These are phyloP conservation scores for Xylaria sp. DNA, from an alignment of 2,329 filamentous ascomycete genomes.

Conservation along the genomic window DNA sequence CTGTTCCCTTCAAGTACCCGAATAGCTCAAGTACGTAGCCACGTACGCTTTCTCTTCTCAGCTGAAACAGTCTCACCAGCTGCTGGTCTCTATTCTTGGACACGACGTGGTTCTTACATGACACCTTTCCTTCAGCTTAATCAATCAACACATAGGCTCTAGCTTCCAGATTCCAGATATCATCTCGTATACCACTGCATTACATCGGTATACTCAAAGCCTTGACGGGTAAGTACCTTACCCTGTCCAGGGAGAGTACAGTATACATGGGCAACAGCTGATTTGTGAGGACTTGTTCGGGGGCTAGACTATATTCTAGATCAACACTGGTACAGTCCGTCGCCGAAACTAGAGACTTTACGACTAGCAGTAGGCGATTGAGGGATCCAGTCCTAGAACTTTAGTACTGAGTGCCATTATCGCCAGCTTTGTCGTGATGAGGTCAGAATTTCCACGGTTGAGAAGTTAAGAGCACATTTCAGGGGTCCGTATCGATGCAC, in stretches of 20 bases:
- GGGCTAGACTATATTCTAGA: background rate
- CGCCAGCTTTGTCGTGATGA: background rate
- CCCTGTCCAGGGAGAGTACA: background rate
- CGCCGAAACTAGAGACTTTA: background rate
- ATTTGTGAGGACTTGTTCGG: background rate
- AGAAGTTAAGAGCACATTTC: constrained; percentile 13
- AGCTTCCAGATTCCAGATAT: background rate
- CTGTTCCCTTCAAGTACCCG: background rate
- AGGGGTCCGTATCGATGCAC: background rate
- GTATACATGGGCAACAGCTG: background rate
- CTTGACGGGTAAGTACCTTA: background rate
- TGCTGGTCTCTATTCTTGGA: background rate
- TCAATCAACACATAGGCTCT: background rate
- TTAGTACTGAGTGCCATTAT: background rate
- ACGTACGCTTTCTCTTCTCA: constrained; percentile 7
- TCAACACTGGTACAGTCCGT: background rate
- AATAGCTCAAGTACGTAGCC: background rate
- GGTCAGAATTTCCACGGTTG: background rate
- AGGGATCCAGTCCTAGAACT: background rate
- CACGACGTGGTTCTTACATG: background rate
- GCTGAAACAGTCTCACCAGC: constrained; percentile 18
- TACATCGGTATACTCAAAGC: background rate
- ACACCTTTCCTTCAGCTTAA: background rate
- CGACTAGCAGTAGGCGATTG: background rate
- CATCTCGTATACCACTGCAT: background rate